Conservation (phyloP, 306 rosid species). For the Corylus heterophylla region DNA sequence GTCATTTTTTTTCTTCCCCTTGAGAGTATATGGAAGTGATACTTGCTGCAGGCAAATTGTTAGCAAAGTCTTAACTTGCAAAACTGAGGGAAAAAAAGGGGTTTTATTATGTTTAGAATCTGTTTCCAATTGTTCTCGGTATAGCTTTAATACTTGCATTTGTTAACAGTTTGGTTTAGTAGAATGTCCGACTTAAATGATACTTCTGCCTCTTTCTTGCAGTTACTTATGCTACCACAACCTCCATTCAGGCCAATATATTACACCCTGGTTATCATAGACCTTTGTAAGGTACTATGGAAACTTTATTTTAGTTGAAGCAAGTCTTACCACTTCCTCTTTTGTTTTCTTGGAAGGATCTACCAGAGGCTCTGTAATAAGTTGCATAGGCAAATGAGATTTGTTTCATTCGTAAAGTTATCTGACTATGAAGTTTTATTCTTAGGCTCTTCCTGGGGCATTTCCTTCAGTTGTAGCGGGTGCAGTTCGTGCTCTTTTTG, state of each 20-base stretch:
- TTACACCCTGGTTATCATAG: slow-evolving; percentile 89
- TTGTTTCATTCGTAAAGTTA: slow-evolving; percentile 10
- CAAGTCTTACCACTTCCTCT: slow-evolving; percentile 13
- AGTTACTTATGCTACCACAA: slow-evolving; percentile 92
- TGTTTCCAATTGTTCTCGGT: background rate
- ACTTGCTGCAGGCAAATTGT: background rate
- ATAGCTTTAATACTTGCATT: background rate
- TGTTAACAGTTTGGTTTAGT: background rate
- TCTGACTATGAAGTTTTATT: slow-evolving; percentile 33
- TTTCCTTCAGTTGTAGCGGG: slow-evolving; percentile 98
- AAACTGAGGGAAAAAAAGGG: background rate
- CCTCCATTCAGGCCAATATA: slow-evolving; percentile 94
- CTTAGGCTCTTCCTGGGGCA: slow-evolving; percentile 99
- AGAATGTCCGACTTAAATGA: slow-evolving; percentile 12
- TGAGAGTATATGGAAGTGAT: background rate
- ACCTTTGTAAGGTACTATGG: slow-evolving; percentile 89
- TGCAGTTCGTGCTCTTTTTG: slow-evolving; percentile 94
- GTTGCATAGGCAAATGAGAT: background rate
- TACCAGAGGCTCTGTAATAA: slow-evolving; percentile 5
- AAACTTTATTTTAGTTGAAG: slow-evolving; percentile 2
- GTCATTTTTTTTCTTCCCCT: background rate
- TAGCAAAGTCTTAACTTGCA: background rate
- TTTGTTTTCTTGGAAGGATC: slow-evolving; percentile 20
- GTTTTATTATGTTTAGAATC: background rate
- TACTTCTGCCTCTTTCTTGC: slow-evolving; percentile 32